A percentile compares a stretch with the other conserved stretches of the same genome.
These are phyloP conservation scores for Pichia sp. DNA, from an alignment of 1,139 yeast species.

Conservation along the genomic window DNA sequence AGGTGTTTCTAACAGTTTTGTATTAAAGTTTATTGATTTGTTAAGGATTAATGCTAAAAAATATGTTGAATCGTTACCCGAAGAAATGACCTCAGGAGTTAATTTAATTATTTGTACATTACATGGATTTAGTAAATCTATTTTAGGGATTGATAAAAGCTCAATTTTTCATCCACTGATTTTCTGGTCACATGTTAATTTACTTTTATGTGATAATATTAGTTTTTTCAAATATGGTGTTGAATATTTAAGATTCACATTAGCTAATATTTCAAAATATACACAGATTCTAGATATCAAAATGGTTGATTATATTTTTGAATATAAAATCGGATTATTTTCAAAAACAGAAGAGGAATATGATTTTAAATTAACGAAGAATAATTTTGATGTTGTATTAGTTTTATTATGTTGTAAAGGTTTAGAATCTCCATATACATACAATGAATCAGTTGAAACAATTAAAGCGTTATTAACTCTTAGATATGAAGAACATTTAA, in stretches of 20 bases:
- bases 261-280: conserved; percentile 28
- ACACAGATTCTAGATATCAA: conserved; percentile 10
- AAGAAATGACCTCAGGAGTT: conserved; percentile 2
- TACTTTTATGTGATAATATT: conserved; percentile 35
- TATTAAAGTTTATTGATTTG: conserved; percentile 28
- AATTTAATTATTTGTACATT: conserved; percentile 30
- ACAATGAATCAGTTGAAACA: conserved; percentile 48
- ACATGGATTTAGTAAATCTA: conserved; percentile 53
- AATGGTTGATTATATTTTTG: conserved; percentile 31
- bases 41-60: conserved; percentile 2
- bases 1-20: conserved; percentile 58
- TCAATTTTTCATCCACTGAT: conserved; percentile 52
- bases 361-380: conserved; percentile 36
- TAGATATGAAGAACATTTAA: conserved; percentile 35
- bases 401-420: conserved; percentile 55
- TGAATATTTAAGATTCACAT: conserved; percentile 34
- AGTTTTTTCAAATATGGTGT: conserved; percentile 54
- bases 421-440: conserved; percentile 53
- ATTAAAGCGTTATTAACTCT: conserved; percentile 45
- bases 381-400: conserved; percentile 52
- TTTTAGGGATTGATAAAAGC: conserved; percentile 53
- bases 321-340: conserved; percentile 37
- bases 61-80: conserved; percentile 15
- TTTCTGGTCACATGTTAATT: conserved; percentile 58
- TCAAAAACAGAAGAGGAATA: conserved; percentile 42